phyloP scores from a whole-genome alignment of 495 filamentous ascomycete genomes.

The Xylaria castorea region DNA sequence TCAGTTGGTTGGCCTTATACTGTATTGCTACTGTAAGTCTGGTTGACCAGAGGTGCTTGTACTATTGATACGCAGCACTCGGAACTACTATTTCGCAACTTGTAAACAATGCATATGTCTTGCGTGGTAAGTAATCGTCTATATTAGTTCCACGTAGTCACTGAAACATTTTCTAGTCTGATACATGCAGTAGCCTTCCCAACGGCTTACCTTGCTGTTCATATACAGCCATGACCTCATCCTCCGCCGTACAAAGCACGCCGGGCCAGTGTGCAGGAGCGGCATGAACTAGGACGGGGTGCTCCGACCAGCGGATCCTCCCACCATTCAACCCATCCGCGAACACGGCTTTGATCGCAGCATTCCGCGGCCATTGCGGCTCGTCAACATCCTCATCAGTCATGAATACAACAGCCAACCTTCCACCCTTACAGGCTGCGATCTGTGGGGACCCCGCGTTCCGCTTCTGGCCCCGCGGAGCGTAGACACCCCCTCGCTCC shows the following conservation, averaged over 20 bases:
- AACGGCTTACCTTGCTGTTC: slow-evolving; percentile 36
- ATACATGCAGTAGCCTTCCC: slow-evolving; percentile 28
- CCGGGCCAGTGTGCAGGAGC: slow-evolving; percentile 39
- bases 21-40: no score
- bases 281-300: slow-evolving; percentile 27
- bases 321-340: slow-evolving; percentile 31
- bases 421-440: slow-evolving; percentile 56
- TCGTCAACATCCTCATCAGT: slow-evolving; percentile 60
- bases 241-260: slow-evolving; percentile 29
- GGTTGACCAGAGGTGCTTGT: no score
- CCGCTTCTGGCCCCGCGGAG: slow-evolving; percentile 44
- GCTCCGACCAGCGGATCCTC: slow-evolving; percentile 31
- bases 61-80: no score
- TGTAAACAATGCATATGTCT: no score
- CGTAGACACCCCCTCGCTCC: slow-evolving; percentile 60
- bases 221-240: slow-evolving; percentile 39
- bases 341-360: slow-evolving; percentile 42
- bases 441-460: slow-evolving; percentile 67
- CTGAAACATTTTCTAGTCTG: neutral
- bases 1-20: no score
- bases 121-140: neutral
- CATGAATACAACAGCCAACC: slow-evolving; percentile 64
- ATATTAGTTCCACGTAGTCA: neutral
- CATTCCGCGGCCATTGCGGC: slow-evolving; percentile 38
- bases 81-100: no score